Evolutionary conservation across 352 stramenopile genomes (phyloP), one percentile per base, ranked within the genome.

Genomic region (Phytophthora quininea): DNA sequence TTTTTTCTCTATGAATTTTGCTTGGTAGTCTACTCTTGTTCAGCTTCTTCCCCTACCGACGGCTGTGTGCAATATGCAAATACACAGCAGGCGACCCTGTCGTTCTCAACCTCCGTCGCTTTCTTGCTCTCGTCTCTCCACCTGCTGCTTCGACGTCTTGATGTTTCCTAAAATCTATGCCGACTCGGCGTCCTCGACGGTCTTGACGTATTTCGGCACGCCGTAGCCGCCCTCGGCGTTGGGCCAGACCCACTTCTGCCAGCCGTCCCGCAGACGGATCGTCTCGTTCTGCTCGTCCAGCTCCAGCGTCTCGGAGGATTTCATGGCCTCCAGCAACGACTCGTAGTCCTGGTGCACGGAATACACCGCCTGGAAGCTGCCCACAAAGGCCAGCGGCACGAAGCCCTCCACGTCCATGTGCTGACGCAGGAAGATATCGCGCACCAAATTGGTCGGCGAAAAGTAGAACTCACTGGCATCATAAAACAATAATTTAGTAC

Each of bases 281-380:
- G 93, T 97, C 68, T 97, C 91, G 74, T 97, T 97, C 67, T 81
- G 72, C 32, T 89, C 82, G 69, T 97, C 91, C 40, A 97, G 65
- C 70, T 97, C 85, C 3, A 96, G 56, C 4, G 68, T 69, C 47
- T 86, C 69, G 29, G 84, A 94, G 11, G 73, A 29, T 60, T 92
- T 86, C 62, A 96, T 82, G 49, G 82, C 74, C 9, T 87, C 83
- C 42, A 94, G 62, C 19, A 97, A 77, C 57, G 90, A 90, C 57
- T 77, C 53, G 64, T 96, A 95, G 75, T 96, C 87, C 69, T 93
- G 85, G 70, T 95, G 89, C 58, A 91, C 79, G 15, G 87, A 82
- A 56, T 86, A 96, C 37, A 97, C 89, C 14, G 88, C 88, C 73
- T 95, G 89, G 69, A 97, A 97, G 65, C 88, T 95, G 54, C 87